phyloP scores from a whole-genome alignment of 139 green algal genomes.

The Desmodesmus armatus region DNA sequence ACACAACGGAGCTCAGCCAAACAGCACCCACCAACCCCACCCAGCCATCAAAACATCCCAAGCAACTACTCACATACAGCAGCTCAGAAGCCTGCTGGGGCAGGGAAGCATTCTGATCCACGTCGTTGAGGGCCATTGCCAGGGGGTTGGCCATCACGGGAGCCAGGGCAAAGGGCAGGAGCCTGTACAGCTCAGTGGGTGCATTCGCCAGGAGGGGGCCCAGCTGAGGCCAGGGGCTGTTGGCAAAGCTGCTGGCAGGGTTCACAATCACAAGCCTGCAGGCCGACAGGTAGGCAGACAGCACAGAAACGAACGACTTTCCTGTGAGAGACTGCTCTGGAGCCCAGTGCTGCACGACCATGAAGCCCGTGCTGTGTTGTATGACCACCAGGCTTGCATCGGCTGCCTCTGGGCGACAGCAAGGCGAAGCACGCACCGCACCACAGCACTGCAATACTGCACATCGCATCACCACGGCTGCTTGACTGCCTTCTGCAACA shows the following conservation, averaged over 20 bases:
- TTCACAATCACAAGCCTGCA: conserved; percentile 83
- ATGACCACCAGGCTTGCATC: too few relatives aligned
- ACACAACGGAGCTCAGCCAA: neutral
- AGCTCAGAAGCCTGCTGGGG: conserved; percentile 43
- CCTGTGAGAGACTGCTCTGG: neutral
- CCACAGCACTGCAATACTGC: too few relatives aligned
- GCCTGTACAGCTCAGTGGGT: conserved; percentile 72
- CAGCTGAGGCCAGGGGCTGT: conserved; percentile 76
- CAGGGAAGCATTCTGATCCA: conserved; percentile 13
- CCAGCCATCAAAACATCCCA: neutral
- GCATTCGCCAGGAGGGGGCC: conserved; percentile 77
- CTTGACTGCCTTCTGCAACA: too few relatives aligned
- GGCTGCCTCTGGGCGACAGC: too few relatives aligned
- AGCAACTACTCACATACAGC: conserved; percentile 37
- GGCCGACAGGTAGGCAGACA: too few relatives aligned
- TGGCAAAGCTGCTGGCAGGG: conserved; percentile 86
- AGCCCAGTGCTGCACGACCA: neutral
- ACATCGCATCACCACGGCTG: too few relatives aligned
- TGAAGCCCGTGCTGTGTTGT: too few relatives aligned
- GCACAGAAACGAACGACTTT: too few relatives aligned
- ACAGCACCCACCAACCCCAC: neutral
- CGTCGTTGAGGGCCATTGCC: conserved; percentile 60
- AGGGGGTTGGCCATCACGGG: conserved; percentile 90
- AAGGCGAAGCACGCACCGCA: too few relatives aligned
- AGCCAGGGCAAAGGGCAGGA: conserved; percentile 79